phyloP scores from a whole-genome alignment of 116 monocot species.

The Trichopus zeylanicus region DNA sequence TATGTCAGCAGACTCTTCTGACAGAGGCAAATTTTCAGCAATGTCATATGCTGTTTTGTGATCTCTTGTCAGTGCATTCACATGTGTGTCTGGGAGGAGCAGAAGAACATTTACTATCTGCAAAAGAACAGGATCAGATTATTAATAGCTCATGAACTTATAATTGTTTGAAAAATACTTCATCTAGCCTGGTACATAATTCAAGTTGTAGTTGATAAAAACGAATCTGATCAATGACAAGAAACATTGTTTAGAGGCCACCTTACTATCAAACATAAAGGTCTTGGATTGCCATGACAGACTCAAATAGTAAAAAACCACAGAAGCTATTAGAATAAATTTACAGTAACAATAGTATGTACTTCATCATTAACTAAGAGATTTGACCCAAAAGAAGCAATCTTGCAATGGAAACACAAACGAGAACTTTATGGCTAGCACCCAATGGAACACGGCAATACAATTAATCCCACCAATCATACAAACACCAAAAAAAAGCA shows the following conservation, averaged over 20 bases:
- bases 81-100: conserved; percentile 14
- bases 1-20: conserved; percentile 45
- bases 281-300: neutral
- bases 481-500: neutral
- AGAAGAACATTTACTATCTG: conserved; percentile 21
- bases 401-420: no score
- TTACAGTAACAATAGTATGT: no score
- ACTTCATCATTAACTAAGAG: no score
- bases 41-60: conserved; percentile 35
- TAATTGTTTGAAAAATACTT: neutral
- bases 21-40: conserved; percentile 50
- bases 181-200: neutral
- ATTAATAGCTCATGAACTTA: neutral
- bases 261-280: no score
- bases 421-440: no score
- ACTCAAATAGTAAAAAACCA: neutral
- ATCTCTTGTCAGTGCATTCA: conserved; percentile 18
- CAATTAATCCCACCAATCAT: no score
- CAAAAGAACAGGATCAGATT: conserved; percentile 6
- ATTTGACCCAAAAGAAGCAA: no score
- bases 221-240: neutral
- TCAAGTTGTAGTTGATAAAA: neutral
- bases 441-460: no score
- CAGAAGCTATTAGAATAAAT: neutral
- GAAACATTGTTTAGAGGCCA: neutral